Base-by-base conservation (phyloP, 257 asterid species). In the Solanum peruvianum region DNA sequence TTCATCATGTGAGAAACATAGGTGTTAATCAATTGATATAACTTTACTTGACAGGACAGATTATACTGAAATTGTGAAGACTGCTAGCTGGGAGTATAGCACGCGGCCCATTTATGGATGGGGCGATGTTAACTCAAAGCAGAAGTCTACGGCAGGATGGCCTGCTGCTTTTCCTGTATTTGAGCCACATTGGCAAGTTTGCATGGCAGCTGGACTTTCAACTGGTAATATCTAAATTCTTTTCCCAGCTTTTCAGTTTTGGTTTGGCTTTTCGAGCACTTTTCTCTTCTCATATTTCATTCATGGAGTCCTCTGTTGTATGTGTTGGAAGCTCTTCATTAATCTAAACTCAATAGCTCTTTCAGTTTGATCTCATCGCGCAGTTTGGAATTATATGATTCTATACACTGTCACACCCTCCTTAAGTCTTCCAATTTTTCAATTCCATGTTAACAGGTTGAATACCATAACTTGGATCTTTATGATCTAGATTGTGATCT, bases 151-250 rank as follows among this genome's bases (percentile, higher is more conserved):
- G 0, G 99, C 99, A 42, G 99, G 99, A 72, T 97, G 99, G 99
- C 99, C 92, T 87, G 99, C 99, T 83, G 99, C 98, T 84, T 94
- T 97, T 90, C 99, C 99, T 20, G 99, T 97, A 87, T 97, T 97
- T 90, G 99, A 97, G 92, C 99, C 99, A 87, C 99, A 97, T 88
- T 97, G 99, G 99, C 99, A 97, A 92, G 87, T 97, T 88, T 97
- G 99, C 92, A 97, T 97, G 99, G 96, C 97, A 4, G 96, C 95
- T 18, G 99, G 99, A 86, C 99, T 95, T 89, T 97, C 99, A 76
- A 94, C 99, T 87, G 99, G 99, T 94, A 20, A 62, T 82, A 44
- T 47, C 89, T 85, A 66, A 71, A 70, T 82, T 82, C 42, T 75
- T 66, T 73, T 21, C 85, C 31, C 31, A 10, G 45, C 18, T 80